Base-by-base conservation (phyloP, 108 stramenopile species). In the Conticribra guillardii region DNA sequence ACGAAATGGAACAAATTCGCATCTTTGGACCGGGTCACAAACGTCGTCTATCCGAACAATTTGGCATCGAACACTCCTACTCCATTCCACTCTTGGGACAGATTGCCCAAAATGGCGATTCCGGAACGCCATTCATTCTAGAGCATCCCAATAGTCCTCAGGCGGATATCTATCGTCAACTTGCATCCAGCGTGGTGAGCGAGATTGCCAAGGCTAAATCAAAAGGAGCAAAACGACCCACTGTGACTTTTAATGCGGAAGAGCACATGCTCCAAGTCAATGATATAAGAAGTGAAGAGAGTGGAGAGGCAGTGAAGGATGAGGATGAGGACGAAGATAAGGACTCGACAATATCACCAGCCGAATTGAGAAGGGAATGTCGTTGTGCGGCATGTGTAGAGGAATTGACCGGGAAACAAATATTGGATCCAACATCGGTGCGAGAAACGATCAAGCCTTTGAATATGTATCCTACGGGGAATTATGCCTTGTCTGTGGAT, bases 331-430 rank as follows among this genome's bases (percentile, higher is more conserved):
- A 61, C 1, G 57, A 64, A 52, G 30, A 71, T 11, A 67, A 57
- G 24, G 27, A 76, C 27, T 58, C 33, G 27, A 72, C 76, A 9
- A 27, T 91, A 21, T 41, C 85, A 31, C 85, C 95, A 4, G 85
- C 87, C 52, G 74, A 79, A 8, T 64, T 93, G 31, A 79, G 89
- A 74, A 44, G 88, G 53, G 87, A 64, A 24, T 96, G 96, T 71
- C 83, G 92, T 23, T 96, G 96, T 74, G 96, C 96, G 22, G 74
- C 81, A 2, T 96, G 96, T 57, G 93, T 96, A 45, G 96, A 96
- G 67, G 96, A 96, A 73, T 45, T 93, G 76, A 92, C 95, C n/a
- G 95, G 95, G 16, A 89, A 82, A 62, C 90, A 93, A 68, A 86
- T 91, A 21, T 65, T 93, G 49, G 77, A 79, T 28, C 80, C 87